Percentiles rank a stretch among this genome's conserved stretches.
These are phyloP conservation scores for Cubamyces lactineus DNA, from an alignment of 768 basidiomycete genomes.

Conservation along the genomic window DNA sequence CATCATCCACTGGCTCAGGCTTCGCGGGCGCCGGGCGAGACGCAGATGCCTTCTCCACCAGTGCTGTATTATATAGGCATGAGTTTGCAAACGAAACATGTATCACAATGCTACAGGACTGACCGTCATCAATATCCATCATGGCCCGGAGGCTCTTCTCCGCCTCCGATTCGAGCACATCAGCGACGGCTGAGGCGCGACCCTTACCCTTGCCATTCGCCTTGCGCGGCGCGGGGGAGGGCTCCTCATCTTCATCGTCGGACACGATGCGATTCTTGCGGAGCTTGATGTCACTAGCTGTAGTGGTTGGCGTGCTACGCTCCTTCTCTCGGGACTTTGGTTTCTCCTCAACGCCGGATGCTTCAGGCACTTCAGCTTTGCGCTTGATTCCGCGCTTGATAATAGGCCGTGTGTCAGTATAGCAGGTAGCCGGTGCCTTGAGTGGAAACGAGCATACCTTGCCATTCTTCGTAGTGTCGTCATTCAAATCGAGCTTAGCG, in stretches of 20 bases:
- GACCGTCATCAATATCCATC: slow-evolving; percentile 82
- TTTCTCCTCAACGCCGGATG: slow-evolving; percentile 30
- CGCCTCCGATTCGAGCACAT: slow-evolving; percentile 39
- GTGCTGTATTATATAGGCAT: neutral
- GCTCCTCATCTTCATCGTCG: slow-evolving; percentile 63
- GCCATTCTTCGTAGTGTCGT: slow-evolving; percentile 12
- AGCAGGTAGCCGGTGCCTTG: no score
- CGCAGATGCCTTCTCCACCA: slow-evolving; percentile 22
- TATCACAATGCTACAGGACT: neutral
- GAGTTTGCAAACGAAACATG: neutral
- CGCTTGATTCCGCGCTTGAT: slow-evolving; percentile 40
- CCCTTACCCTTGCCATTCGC: slow-evolving; percentile 42
- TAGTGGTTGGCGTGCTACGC: slow-evolving; percentile 24
- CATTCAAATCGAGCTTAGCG: slow-evolving; percentile 16
- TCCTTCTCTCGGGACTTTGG: neutral
- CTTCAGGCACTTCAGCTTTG: slow-evolving; percentile 29
- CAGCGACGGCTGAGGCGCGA: slow-evolving; percentile 33
- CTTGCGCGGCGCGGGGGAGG: slow-evolving; percentile 31
- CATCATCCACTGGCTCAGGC: slow-evolving; percentile 29
- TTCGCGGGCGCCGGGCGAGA: slow-evolving; percentile 28
- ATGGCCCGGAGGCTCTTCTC: slow-evolving; percentile 54
- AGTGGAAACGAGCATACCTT: slow-evolving; percentile 20
- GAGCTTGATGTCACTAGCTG: slow-evolving; percentile 43
- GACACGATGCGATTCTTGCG: slow-evolving; percentile 55
- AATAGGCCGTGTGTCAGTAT: no score